Conservation (phyloP, 441 rosid genomes). For the Adansonia grandidieri region DNA sequence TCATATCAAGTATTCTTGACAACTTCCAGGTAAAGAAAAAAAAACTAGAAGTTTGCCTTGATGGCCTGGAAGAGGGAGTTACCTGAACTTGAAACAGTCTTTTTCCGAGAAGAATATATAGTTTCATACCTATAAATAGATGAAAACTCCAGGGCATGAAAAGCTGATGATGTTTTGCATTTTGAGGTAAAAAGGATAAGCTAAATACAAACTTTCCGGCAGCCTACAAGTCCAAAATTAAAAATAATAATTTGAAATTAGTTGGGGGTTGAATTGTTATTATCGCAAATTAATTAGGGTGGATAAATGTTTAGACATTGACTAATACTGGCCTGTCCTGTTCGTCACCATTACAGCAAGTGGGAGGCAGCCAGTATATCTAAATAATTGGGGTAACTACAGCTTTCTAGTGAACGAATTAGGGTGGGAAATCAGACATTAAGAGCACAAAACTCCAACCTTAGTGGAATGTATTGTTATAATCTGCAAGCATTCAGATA, state of each 20-base stretch:
- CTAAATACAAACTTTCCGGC: background rate
- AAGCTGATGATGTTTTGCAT: background rate
- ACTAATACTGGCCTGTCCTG: background rate
- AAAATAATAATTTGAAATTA: background rate
- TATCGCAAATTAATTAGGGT: background rate
- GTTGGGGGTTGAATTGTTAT: constrained; percentile 12
- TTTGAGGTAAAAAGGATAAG: background rate
- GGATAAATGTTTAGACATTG: background rate
- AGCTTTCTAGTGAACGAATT: background rate
- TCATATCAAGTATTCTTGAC: background rate
- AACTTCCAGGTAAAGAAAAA: too few species aligned
- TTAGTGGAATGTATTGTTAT: too few species aligned
- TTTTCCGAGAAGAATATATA: too few species aligned
- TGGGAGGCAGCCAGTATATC: too few species aligned
- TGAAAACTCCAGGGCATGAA: background rate
- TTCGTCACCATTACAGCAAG: background rate
- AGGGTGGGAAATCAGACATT: background rate
- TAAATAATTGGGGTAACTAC: too few species aligned
- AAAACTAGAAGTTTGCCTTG: too few species aligned
- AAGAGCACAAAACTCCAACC: background rate
- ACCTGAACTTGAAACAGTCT: too few species aligned
- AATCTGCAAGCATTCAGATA: too few species aligned
- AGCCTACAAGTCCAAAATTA: background rate
- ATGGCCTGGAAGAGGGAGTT: too few species aligned
- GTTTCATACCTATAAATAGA: too few species aligned